These are phyloP conservation scores for Cryphonectria parasitica DNA, from an alignment of 2,329 filamentous ascomycete species.

Conservation along the genomic window DNA sequence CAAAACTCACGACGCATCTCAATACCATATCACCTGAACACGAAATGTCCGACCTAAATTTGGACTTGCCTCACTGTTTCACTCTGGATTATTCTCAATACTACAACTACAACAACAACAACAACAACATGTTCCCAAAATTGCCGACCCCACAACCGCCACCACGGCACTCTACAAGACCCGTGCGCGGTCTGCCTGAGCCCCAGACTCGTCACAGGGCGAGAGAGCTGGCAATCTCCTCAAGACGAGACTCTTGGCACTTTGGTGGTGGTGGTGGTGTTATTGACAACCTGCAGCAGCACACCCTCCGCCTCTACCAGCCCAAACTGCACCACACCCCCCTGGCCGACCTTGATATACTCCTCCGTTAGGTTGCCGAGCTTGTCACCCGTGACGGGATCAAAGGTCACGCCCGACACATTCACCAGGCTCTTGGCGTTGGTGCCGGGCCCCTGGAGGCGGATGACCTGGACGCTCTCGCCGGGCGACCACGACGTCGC, in stretches of 20 bases:
- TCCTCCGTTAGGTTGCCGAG: conserved; percentile 32
- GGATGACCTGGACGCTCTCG: conserved; percentile 32
- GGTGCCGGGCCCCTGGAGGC: conserved; percentile 40
- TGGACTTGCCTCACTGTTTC: too few species aligned
- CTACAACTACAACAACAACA: too few species aligned
- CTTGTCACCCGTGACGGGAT: conserved; percentile 34
- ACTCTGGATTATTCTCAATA: too few species aligned
- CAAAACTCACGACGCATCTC: background rate
- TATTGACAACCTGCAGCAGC: conserved; percentile 35
- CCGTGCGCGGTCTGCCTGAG: background rate
- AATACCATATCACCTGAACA: background rate
- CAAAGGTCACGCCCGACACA: conserved; percentile 40
- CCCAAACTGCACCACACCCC: conserved; percentile 34
- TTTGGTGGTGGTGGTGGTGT: background rate
- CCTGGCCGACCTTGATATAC: conserved; percentile 34
- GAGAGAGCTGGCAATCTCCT: too few species aligned
- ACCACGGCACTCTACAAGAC: background rate
- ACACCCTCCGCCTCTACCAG: conserved; percentile 39
- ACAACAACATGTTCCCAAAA: too few species aligned
- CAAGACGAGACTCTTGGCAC: background rate
- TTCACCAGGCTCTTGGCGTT: conserved; percentile 41
- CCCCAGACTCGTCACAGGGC: background rate
- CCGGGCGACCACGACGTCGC: conserved; percentile 38
- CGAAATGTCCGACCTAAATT: background rate
- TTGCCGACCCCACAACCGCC: background rate